phyloP scores from a whole-genome alignment of 2,329 filamentous ascomycete genomes.

The Dactylonectria estremocensis region DNA sequence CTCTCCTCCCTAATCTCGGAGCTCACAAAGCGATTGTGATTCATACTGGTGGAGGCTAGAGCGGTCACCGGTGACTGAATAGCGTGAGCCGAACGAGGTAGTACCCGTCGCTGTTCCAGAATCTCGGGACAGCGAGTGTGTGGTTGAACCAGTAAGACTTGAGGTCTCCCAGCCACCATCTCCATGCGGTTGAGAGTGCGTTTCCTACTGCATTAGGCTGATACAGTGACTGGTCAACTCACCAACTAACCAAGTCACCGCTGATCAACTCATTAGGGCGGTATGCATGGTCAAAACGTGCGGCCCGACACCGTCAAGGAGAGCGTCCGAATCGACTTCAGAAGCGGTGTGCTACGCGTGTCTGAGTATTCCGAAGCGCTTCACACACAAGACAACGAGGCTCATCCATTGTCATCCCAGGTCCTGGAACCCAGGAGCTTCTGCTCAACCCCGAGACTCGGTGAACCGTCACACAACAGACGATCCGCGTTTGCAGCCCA shows the following conservation, averaged over 20 bases:
- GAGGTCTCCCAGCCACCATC: background rate
- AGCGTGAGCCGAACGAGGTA: background rate
- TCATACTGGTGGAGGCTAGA: conserved; percentile 25
- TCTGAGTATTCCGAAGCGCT: background rate
- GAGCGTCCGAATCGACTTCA: background rate
- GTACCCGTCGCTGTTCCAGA: conserved; percentile 1
- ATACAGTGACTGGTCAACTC: background rate
- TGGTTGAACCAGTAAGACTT: background rate
- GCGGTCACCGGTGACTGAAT: conserved; percentile 1
- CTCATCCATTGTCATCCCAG: background rate
- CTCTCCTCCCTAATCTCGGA: background rate
- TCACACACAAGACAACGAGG: conserved; percentile 13
- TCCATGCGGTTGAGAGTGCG: conserved; percentile 2
- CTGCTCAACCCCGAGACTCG: conserved; percentile 5
- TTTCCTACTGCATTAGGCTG: background rate
- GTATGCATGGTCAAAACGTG: background rate
- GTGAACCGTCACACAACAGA: conserved; percentile 30
- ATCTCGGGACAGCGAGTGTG: background rate
- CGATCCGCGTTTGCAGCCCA: conserved; percentile 17
- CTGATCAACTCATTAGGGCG: conserved; percentile 1
- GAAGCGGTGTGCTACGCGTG: conserved; percentile 10
- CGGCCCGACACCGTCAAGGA: background rate
- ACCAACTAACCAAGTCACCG: background rate
- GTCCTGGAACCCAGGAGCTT: conserved; percentile 2
- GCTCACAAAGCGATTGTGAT: conserved; percentile 17